Base-by-base conservation (phyloP, 1,284 basidiomycete genomes). In the Pseudozyma tsukubaensis region DNA sequence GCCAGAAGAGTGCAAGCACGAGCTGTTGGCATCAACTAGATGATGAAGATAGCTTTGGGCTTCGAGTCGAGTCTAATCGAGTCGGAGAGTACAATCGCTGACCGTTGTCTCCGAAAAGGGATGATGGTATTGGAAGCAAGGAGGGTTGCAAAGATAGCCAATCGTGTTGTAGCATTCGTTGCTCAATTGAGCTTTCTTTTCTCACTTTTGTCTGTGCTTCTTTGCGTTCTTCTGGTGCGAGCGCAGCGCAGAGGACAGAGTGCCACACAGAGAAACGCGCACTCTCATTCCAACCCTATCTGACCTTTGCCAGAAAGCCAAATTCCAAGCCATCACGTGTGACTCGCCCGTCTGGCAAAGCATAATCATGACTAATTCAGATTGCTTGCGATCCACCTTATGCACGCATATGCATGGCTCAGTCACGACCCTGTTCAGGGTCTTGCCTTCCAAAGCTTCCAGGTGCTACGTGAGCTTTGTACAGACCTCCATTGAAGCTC, bases 21-120 rank as follows among this genome's bases (percentile, higher is more conserved):
- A 68, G 59, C 54, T 40, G 59, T 68, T 57, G 50, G 65, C 65
- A 68, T 68, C 55, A 68, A 68, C 59, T 37, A 34, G 24, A 29
- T 29, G 24, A 29, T 29, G 24, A n/a, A n/a, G n/a, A 19, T 13
- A 7, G 48, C 45, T 34, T n/a, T 13, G 13, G 39, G 39, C 24
- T 21, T 37, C 34, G 24, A 3, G 3, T 29, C 24, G 24, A 29
- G 19, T 18, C 24, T 10, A 45, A 10, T 21, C 51, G 24, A 39
- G 42, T 49, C 32, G 29, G 49, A 56, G 40, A 29, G 50, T 9
- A 24, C 13, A 18, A 21, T 11, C 42, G 44, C 54, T 39, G 34
- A 13, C 45, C 24, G 21, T 37, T 45, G 21, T 12, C 24, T 29
- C 24, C 34, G 19, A 49, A 21, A 18, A 53, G 34, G 12, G 21